Percentiles rank a stretch among this genome's conserved stretches.
These are phyloP conservation scores for Pseudevernia furfuracea DNA, from an alignment of 495 filamentous ascomycete species.

Conservation along the genomic window DNA sequence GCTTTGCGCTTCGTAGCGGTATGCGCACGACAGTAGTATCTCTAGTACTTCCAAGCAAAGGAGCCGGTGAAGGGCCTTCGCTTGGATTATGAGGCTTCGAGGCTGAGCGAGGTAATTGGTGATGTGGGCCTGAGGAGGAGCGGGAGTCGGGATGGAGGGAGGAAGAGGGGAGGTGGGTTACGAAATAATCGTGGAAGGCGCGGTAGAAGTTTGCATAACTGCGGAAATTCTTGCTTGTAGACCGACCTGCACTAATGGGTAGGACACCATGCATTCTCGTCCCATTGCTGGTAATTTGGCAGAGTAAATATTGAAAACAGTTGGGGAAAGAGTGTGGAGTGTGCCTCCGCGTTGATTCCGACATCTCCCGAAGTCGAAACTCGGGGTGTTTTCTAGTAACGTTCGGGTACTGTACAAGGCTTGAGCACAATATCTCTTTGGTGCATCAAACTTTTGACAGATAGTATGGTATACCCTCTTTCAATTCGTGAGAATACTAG, in stretches of 20 bases:
- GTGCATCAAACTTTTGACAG: too few species aligned
- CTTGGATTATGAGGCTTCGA: slow-evolving; percentile 71
- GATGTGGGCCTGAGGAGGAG: slow-evolving; percentile 52
- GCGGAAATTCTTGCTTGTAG: not conserved
- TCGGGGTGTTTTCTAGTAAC: too few species aligned
- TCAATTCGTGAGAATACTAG: too few species aligned
- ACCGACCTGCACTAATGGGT: slow-evolving; percentile 4
- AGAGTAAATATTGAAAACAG: not conserved
- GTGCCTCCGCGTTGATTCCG: too few species aligned
- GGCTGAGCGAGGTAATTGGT: slow-evolving; percentile 75
- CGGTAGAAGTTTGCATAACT: slow-evolving; percentile 32
- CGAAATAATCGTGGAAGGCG: slow-evolving; percentile 90
- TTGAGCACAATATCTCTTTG: too few species aligned
- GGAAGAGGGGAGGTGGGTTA: slow-evolving; percentile 87
- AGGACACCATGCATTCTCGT: slow-evolving; percentile 8
- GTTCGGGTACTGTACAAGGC: too few species aligned
- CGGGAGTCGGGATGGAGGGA: slow-evolving; percentile 85
- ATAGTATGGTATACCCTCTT: too few species aligned
- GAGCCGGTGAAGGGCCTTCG: slow-evolving; percentile 47
- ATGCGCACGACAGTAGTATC: slow-evolving; percentile 98
- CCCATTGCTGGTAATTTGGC: slow-evolving; percentile 8
- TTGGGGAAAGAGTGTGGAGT: not conserved
- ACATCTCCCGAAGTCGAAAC: too few species aligned
- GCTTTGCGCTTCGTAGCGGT: slow-evolving; percentile 84
- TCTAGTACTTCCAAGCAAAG: slow-evolving; percentile 47